Percentiles rank a stretch among this genome's conserved stretches.
Evolutionary conservation across 2,329 filamentous ascomycete species (phyloP).

Genomic region (Alternaria longipes): DNA sequence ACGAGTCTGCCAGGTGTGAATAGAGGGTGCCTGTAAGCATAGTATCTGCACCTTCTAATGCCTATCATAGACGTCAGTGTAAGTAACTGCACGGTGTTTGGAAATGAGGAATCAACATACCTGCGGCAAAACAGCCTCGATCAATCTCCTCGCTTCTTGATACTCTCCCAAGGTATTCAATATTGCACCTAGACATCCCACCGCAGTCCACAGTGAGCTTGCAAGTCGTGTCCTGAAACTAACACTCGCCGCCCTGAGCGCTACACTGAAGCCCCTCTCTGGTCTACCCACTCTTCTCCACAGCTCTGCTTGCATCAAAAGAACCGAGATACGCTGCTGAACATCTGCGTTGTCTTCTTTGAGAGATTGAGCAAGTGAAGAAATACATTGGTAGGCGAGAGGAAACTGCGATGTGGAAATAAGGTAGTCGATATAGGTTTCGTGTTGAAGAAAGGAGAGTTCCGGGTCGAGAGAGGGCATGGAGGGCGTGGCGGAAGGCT

Average conservation of each 20-base stretch:
- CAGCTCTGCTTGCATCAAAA: constrained; percentile 76
- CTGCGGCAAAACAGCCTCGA: constrained; percentile 77
- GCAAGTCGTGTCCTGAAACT: constrained; percentile 75
- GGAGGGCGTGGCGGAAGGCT: constrained; percentile 52
- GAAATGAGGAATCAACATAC: constrained; percentile 51
- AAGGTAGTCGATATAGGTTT: constrained; percentile 68
- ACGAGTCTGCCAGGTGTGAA: constrained; percentile 75
- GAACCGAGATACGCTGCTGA: constrained; percentile 72
- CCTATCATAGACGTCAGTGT: constrained; percentile 31
- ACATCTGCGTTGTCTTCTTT: constrained; percentile 69
- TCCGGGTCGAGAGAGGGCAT: constrained; percentile 64
- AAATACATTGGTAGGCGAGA: constrained; percentile 64
- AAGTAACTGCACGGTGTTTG: too few species aligned
- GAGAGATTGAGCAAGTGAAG: constrained; percentile 60
- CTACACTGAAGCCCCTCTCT: constrained; percentile 78
- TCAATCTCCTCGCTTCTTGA: constrained; percentile 68
- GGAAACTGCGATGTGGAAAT: constrained; percentile 63
- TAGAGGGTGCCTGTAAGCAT: constrained; percentile 73
- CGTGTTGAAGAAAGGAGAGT: constrained; percentile 65
- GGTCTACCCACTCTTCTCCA: constrained; percentile 74
- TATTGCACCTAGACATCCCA: constrained; percentile 72
- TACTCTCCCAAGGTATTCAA: constrained; percentile 77
- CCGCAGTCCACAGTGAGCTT: constrained; percentile 75
- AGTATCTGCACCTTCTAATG: constrained; percentile 73
- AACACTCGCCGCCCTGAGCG: constrained; percentile 77